Conservation (phyloP, 139 green algal genomes). For the Prasinococcaceae sp. region DNA sequence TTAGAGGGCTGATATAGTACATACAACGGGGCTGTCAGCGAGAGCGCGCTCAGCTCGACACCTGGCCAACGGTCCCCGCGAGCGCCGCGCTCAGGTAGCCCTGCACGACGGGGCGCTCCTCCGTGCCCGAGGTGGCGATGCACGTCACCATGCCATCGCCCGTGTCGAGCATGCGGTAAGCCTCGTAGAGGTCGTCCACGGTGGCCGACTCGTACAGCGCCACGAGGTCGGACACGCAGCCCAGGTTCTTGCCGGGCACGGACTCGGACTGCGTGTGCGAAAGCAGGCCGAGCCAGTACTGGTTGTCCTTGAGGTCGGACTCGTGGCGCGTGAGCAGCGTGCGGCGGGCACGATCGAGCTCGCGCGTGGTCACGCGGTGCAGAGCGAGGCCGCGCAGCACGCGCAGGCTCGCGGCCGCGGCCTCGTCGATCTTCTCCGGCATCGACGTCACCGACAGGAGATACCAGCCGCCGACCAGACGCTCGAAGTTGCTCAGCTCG, state of each 20-base stretch:
- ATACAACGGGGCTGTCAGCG: too few species aligned
- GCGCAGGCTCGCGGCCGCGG: constrained; percentile 57
- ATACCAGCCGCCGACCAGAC: constrained; percentile 61
- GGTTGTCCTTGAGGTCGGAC: constrained; percentile 82
- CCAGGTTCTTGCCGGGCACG: constrained; percentile 36
- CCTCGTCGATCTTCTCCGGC: constrained; percentile 86
- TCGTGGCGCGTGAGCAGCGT: constrained; percentile 90
- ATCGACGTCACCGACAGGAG: constrained; percentile 80
- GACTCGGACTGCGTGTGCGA: constrained; percentile 71
- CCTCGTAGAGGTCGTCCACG: constrained; percentile 78
- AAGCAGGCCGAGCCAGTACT: constrained; percentile 81
- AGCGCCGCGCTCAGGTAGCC: too few species aligned
- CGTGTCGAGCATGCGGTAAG: too few species aligned
- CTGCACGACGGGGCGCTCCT: too few species aligned
- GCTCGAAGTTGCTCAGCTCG: constrained; percentile 60
- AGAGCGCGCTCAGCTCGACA: too few species aligned
- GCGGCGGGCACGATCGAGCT: constrained; percentile 52
- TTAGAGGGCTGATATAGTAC: too few species aligned
- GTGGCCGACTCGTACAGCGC: constrained; percentile 65
- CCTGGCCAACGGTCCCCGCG: too few species aligned
- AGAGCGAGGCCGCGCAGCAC: constrained; percentile 54
- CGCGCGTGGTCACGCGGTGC: constrained; percentile 45
- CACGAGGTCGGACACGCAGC: constrained; percentile 63
- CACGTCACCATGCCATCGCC: too few species aligned
- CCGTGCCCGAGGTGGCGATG: too few species aligned